Percentiles rank a stretch among this genome's conserved stretches.
Conservation (phyloP, 2,329 filamentous ascomycete genomes). For the Penicillium italicum region DNA sequence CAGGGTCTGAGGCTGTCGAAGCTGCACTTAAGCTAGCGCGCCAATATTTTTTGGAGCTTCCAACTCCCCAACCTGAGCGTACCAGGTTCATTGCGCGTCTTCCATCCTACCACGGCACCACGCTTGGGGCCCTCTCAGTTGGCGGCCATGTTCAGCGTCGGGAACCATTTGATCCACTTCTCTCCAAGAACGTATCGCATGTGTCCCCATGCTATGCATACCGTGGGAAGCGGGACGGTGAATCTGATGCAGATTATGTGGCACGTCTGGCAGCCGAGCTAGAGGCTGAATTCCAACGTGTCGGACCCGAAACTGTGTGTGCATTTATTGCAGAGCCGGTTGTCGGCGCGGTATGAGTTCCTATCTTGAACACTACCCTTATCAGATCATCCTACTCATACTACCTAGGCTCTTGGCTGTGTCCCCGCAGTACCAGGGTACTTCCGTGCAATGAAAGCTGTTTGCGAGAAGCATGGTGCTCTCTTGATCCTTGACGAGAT, state of each 20-base stretch:
- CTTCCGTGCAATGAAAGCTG: conserved; percentile 60
- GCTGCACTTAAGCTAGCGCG: conserved; percentile 63
- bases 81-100: conserved; percentile 62
- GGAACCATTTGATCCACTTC: conserved; percentile 58
- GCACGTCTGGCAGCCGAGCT: conserved; percentile 60
- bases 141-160: conserved; percentile 61
- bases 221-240: conserved; percentile 50
- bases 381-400: neutral
- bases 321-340: conserved; percentile 72
- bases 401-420: conserved; percentile 61
- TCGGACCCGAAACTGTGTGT: conserved; percentile 64
- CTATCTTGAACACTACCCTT: neutral
- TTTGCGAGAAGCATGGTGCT: conserved; percentile 69
- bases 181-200: conserved; percentile 55
- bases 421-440: conserved; percentile 66
- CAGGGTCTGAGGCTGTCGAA: conserved; percentile 67
- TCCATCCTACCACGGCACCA: conserved; percentile 68
- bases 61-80: conserved; percentile 51
- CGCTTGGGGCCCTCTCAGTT: conserved; percentile 60
- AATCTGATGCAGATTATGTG: conserved; percentile 60
- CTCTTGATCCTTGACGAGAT: conserved; percentile 77
- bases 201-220: conserved; percentile 68
- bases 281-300: conserved; percentile 60
- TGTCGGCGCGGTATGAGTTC: conserved; percentile 60
- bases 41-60: conserved; percentile 62